A percentile compares a stretch with the other conserved stretches of the same genome.
Evolutionary conservation across 768 basidiomycete species (phyloP).

Genomic region (Auricularia auricula-judae): DNA sequence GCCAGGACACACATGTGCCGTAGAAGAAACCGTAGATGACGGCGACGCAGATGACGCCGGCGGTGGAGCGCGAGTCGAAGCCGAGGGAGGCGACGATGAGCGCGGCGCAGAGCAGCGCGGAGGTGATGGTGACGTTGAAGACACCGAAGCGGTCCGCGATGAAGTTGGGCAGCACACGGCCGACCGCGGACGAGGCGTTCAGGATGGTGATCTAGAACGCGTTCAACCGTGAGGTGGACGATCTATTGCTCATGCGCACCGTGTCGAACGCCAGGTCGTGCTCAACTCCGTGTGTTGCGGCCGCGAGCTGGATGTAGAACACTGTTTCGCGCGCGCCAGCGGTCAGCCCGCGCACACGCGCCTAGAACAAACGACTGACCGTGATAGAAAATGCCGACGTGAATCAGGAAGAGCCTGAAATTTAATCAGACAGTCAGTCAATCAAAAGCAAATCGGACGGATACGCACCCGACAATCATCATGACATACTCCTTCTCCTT

Average conservation of each 20-base stretch:
- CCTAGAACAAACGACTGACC: too few species aligned
- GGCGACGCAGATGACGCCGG: conserved; percentile 28
- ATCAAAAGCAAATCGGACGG: conserved; percentile 2
- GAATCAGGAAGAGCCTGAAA: neutral
- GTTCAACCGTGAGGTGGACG: neutral
- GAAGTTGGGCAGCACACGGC: conserved; percentile 37
- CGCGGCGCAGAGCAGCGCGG: neutral
- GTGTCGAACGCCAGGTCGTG: conserved; percentile 45
- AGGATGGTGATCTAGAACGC: conserved; percentile 34
- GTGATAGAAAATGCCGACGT: neutral
- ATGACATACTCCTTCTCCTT: conserved; percentile 34
- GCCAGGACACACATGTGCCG: conserved; percentile 13
- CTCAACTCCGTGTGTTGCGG: conserved; percentile 34
- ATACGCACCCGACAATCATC: conserved; percentile 27
- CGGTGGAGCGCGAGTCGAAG: conserved; percentile 13
- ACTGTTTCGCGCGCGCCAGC: conserved; percentile 30
- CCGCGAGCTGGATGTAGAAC: conserved; percentile 47
- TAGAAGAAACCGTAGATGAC: conserved; percentile 37
- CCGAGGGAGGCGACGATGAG: conserved; percentile 22
- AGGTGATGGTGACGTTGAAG: conserved; percentile 26
- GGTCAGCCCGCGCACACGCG: too few species aligned
- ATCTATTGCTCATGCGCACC: conserved; percentile 17
- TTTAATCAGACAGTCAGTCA: neutral
- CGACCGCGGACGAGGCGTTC: conserved; percentile 40
- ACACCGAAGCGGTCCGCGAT: conserved; percentile 33